phyloP scores from a whole-genome alignment of 148 eudicot species.

The Camellia japonica region DNA sequence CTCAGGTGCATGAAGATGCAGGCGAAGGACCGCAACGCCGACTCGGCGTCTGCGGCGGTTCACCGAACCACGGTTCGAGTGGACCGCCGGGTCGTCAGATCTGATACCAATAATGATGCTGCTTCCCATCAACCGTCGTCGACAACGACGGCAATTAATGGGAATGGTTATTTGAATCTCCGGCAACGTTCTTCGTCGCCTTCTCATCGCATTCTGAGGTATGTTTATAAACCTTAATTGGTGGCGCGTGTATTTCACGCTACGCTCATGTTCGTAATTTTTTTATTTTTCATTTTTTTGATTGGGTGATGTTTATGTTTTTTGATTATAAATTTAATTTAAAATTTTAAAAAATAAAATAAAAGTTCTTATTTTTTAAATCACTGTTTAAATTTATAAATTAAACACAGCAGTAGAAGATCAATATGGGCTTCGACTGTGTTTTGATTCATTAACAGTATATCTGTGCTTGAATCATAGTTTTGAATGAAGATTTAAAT shows the following conservation, averaged over 20 bases:
- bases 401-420: too few relatives aligned
- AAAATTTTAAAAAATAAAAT: too few relatives aligned
- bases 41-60: constrained; percentile 22
- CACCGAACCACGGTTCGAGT: constrained; percentile 45
- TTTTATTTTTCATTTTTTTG: neutral
- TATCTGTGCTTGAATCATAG: too few relatives aligned
- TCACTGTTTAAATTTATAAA: too few relatives aligned
- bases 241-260: neutral
- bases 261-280: neutral
- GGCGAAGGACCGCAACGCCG: constrained; percentile 36
- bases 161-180: constrained; percentile 52
- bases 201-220: constrained; percentile 68
- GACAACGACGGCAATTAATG: neutral
- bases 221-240: neutral
- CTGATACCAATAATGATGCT: constrained; percentile 29
- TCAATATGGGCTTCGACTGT: too few relatives aligned
- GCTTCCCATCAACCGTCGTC: neutral
- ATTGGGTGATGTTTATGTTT: too few relatives aligned
- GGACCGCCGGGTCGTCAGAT: constrained; percentile 52
- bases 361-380: too few relatives aligned
- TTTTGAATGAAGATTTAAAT: too few relatives aligned
- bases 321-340: too few relatives aligned
- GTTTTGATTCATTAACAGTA: too few relatives aligned
- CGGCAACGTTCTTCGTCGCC: constrained; percentile 74
- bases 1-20: constrained; percentile 84